Conservation (phyloP, 192 early-diverging fungal genomes). For the Rhizophagus sp. region DNA sequence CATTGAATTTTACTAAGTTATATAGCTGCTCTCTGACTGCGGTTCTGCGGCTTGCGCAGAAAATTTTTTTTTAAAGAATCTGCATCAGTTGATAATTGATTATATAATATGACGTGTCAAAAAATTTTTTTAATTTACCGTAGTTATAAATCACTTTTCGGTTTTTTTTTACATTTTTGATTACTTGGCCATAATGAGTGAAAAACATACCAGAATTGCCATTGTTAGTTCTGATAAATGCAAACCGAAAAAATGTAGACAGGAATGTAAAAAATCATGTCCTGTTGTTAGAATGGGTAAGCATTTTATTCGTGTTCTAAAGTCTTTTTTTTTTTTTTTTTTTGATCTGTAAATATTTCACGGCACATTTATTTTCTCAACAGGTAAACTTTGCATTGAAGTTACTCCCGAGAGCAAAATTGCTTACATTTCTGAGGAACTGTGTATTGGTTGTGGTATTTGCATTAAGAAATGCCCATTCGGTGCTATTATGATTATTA, state of each 20-base stretch:
- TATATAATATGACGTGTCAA: too few relatives aligned
- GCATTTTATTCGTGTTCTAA: conserved; percentile 12
- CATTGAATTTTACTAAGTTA: background rate
- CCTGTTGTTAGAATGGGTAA: conserved; percentile 97
- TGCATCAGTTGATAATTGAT: too few relatives aligned
- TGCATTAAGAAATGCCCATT: conserved; percentile 98
- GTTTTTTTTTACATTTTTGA: too few relatives aligned
- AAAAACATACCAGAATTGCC: conserved; percentile 90
- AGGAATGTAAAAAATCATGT: conserved; percentile 96
- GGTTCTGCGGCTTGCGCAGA: background rate
- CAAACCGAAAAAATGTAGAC: conserved; percentile 98
- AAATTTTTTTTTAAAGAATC: background rate
- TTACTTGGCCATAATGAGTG: conserved; percentile 61
- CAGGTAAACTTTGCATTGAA: conserved; percentile 94
- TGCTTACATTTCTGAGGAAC: conserved; percentile 89
- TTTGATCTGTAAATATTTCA: background rate
- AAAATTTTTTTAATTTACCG: too few relatives aligned
- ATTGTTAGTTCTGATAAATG: conserved; percentile 95
- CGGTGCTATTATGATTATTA: conserved; percentile 93
- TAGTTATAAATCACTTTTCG: too few relatives aligned
- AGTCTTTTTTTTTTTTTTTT: background rate
- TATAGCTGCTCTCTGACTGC: background rate
- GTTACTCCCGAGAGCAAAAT: conserved; percentile 85
- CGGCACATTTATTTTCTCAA: background rate
- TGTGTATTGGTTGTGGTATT: conserved; percentile 99